Evolutionary conservation across 1,284 basidiomycete genomes (phyloP), one percentile per base, ranked within the genome.

Genomic region (Peniophora sp.): DNA sequence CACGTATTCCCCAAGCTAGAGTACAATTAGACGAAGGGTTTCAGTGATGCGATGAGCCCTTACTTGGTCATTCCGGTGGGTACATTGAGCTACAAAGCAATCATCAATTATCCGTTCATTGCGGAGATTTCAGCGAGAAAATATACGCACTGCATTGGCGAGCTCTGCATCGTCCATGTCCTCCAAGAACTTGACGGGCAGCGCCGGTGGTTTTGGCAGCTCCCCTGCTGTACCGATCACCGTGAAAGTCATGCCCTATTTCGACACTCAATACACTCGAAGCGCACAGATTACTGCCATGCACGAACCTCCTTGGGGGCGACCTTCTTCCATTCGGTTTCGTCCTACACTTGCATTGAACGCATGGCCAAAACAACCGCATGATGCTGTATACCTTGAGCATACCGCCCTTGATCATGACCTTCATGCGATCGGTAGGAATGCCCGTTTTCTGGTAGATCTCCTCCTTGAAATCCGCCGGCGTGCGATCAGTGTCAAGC

Each of bases 351-450:
- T 14, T 3, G 23, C 22, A 16, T 51, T 35, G 24, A 49, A 34
- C 24, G n/a, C 5, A 23, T 14, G 2, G 16, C 19, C n/a, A n/a
- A n/a, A n/a, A n/a, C n/a, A n/a, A 39, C 10, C 16, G 2, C 2
- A 23, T 17, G 27, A n/a, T n/a, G 25, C 45, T 14, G 56, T 62
- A 19, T 50, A 86, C 89, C 79, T 92, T 94, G 64, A 97, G 78
- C 59, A 92, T 78, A n/a, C 91, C 91, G 47, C 91, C 91, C 66
- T 97, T 97, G 65, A 96, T 77, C 89, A 97, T 95, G 56, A 98
- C 89, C 69, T 97, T 99, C 89, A 97, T 95, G 47, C 94, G 78
- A 61, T 95, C 92, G 48, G 80, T 67, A 11, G 94, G 92, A 3
- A 98, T 87, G 10, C 92, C 92, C 0, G 94, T 97, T 41, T 77